phyloP scores from a whole-genome alignment of 768 basidiomycete species.

The Omphalotus guepiniiformis region DNA sequence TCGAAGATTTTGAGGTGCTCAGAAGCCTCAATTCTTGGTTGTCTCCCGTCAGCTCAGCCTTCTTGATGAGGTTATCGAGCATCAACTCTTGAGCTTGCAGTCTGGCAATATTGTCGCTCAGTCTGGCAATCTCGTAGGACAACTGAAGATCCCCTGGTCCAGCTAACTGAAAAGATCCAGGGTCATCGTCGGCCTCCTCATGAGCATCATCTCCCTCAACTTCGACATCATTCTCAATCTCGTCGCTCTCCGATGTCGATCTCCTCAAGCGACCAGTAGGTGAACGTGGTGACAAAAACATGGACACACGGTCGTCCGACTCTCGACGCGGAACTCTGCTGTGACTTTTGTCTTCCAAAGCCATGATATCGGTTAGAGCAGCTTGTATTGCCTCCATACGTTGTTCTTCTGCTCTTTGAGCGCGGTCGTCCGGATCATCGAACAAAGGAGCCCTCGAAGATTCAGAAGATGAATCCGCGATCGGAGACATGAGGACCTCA shows the following conservation, averaged over 20 bases:
- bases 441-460: constrained; percentile 72
- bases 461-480: constrained; percentile 45
- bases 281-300: constrained; percentile 6
- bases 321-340: not conserved
- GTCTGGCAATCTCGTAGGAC: constrained; percentile 77
- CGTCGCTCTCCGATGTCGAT: constrained; percentile 33
- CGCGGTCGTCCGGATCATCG: constrained; percentile 71
- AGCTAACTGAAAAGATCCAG: constrained; percentile 66
- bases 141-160: constrained; percentile 89
- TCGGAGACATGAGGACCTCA: constrained; percentile 79
- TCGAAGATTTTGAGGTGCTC: constrained; percentile 73
- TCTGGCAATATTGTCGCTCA: constrained; percentile 71
- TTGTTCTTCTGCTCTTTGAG: constrained; percentile 68
- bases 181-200: constrained; percentile 38
- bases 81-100: constrained; percentile 78
- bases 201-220: constrained; percentile 39
- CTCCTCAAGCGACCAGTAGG: constrained; percentile 19
- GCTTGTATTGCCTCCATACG: constrained; percentile 97
- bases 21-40: constrained; percentile 81
- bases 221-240: constrained; percentile 46
- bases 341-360: constrained; percentile 55
- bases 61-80: constrained; percentile 85
- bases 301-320: constrained; percentile 6
- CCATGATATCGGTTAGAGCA: constrained; percentile 94
- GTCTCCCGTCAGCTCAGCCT: constrained; percentile 92